phyloP scores from a whole-genome alignment of 1,139 yeast genomes.

The Geotrichum fermentans region DNA sequence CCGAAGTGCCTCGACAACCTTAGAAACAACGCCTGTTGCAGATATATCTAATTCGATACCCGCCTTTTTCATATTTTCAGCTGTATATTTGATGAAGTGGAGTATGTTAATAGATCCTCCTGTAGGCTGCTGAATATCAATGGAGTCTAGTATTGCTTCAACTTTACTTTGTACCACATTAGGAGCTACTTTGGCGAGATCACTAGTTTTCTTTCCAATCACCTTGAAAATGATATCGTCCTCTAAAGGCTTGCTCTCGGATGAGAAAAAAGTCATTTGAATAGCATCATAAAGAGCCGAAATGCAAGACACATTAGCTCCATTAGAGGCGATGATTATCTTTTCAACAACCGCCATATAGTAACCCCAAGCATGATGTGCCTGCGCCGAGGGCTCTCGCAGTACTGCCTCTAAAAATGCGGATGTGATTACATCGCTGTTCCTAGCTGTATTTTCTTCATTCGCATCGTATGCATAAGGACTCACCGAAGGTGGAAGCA shows the following conservation, averaged over 20 bases:
- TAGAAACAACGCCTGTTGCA: background rate
- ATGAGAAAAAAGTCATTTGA: slow-evolving; percentile 17
- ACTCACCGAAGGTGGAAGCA: slow-evolving; percentile 25
- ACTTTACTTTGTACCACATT: slow-evolving; percentile 25
- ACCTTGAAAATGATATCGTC: slow-evolving; percentile 18
- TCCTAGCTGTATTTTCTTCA: slow-evolving; percentile 21
- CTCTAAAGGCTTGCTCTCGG: slow-evolving; percentile 20
- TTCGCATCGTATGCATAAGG: slow-evolving; percentile 24
- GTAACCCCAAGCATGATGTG: slow-evolving; percentile 28
- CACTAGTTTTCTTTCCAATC: slow-evolving; percentile 26
- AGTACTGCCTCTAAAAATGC: slow-evolving; percentile 32
- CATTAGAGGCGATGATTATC: slow-evolving; percentile 14
- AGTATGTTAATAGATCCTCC: slow-evolving; percentile 5
- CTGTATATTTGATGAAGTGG: slow-evolving; percentile 10
- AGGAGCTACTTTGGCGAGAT: slow-evolving; percentile 19
- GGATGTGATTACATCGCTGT: slow-evolving; percentile 20
- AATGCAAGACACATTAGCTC: slow-evolving; percentile 9
- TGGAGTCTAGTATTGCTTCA: slow-evolving; percentile 14
- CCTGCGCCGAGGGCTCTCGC: slow-evolving; percentile 24
- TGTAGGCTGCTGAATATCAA: slow-evolving; percentile 10
- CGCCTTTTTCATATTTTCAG: slow-evolving; percentile 5
- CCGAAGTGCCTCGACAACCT: background rate
- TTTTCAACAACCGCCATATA: slow-evolving; percentile 28
- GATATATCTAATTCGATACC: background rate
- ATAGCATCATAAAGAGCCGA: slow-evolving; percentile 16